phyloP scores from a whole-genome alignment of 225 moss, liverwort and hornwort genomes.

The Sphagnum contortum region DNA sequence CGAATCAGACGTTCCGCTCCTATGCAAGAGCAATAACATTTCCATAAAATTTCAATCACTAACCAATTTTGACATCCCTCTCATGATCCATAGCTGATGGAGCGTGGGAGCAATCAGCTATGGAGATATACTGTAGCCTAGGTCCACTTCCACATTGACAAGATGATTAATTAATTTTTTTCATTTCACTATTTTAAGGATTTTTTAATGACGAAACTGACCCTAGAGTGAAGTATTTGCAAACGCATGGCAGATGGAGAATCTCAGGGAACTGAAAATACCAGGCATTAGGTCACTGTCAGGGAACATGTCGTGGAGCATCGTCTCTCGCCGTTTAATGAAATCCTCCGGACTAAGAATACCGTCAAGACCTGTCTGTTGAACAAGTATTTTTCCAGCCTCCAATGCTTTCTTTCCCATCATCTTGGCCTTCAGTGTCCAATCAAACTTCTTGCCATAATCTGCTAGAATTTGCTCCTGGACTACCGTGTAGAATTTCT shows the following conservation, averaged over 20 bases:
- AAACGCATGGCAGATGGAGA: too few species aligned
- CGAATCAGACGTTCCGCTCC: constrained; percentile 79
- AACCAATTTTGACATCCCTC: too few species aligned
- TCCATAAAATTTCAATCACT: not conserved
- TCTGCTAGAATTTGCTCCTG: constrained; percentile 73
- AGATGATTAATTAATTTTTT: too few species aligned
- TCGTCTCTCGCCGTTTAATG: constrained; percentile 54
- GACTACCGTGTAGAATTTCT: constrained; percentile 73
- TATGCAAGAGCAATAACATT: constrained; percentile 7
- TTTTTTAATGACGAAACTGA: too few species aligned
- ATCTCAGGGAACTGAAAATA: constrained; percentile 1
- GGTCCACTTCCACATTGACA: too few species aligned
- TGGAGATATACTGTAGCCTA: too few species aligned
- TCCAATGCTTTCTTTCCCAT: constrained; percentile 96
- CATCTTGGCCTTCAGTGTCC: constrained; percentile 94
- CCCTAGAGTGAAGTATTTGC: too few species aligned
- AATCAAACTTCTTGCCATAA: constrained; percentile 77
- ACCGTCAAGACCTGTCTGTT: constrained; percentile 58
- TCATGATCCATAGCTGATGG: too few species aligned
- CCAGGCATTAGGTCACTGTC: constrained; percentile 81
- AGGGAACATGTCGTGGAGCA: constrained; percentile 80
- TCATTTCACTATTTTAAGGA: too few species aligned
- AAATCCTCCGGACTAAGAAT: constrained; percentile 73
- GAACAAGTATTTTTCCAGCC: constrained; percentile 65
- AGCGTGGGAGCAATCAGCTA: too few species aligned